phyloP scores from a whole-genome alignment of 805 yeast genomes.

The Metschnikowia corniflorae region DNA sequence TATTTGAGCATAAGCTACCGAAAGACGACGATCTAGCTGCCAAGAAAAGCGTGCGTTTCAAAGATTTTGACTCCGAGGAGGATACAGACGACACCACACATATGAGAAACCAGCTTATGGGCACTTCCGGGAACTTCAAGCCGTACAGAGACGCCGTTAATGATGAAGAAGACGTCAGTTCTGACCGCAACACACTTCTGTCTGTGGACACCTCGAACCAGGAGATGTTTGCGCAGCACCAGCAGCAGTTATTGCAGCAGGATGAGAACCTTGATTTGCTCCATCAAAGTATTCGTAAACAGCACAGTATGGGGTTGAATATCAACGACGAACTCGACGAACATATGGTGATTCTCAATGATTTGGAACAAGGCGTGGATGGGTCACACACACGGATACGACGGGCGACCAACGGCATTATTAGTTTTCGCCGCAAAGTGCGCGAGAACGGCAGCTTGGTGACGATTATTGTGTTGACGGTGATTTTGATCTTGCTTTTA shows the following conservation, averaged over 20 bases:
- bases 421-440: slow-evolving; percentile 30
- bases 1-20: slow-evolving; percentile 13
- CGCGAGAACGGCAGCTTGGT: slow-evolving; percentile 42
- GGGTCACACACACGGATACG: slow-evolving; percentile 28
- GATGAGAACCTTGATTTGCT: slow-evolving; percentile 34
- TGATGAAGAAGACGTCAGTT: slow-evolving; percentile 5
- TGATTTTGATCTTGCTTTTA: slow-evolving; percentile 36
- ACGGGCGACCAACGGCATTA: slow-evolving; percentile 29
- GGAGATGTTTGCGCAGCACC: slow-evolving; percentile 41
- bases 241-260: slow-evolving; percentile 37
- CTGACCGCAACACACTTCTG: slow-evolving; percentile 17
- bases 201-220: slow-evolving; percentile 33
- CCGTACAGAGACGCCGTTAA: slow-evolving; percentile 32
- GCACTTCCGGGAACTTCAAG: slow-evolving; percentile 26
- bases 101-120: slow-evolving; percentile 33
- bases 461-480: slow-evolving; percentile 39
- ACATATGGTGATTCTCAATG: slow-evolving; percentile 38
- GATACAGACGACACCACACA: slow-evolving; percentile 22
- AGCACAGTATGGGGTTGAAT: slow-evolving; percentile 37
- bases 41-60: slow-evolving; percentile 37
- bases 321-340: slow-evolving; percentile 41
- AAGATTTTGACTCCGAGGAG: slow-evolving; percentile 25
- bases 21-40: slow-evolving; percentile 7
- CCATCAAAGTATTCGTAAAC: slow-evolving; percentile 33
- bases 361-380: slow-evolving; percentile 42